Base-by-base conservation (phyloP, 2,329 filamentous ascomycete genomes). In the Aspergillus fumigatus region DNA sequence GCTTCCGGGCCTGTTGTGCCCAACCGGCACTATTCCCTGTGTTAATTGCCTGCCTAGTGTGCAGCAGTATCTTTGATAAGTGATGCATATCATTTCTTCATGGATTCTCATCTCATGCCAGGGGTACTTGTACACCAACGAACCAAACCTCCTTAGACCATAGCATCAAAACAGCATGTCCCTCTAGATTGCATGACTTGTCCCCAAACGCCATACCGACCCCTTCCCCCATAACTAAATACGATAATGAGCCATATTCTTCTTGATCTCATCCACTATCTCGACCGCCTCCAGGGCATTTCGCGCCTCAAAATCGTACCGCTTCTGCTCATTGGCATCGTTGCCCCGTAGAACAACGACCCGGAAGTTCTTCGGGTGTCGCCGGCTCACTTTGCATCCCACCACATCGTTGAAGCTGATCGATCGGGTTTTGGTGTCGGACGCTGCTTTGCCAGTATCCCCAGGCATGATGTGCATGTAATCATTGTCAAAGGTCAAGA, bases 221-320 rank as follows among this genome's bases (percentile, higher is more conserved):
- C 21, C 43, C 21, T 25, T 23, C 11, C 5, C 21, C 5, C 21
- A 11, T 47, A 21, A 23, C 51, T 71, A 76, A 29, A 73, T 69
- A 50, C 71, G 74, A 64, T 77, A 75, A 65, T 74, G 75, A 58
- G 68, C 77, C 68, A 84, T 80, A 50, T 83, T 84, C 67, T 78
- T 83, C 72, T 82, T 83, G 48, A 88, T 84, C 72, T 87, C 85
- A 50, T 78, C 78, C 50, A 87, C 84, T 69, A 87, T 86, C 66
- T 84, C 82, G 54, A 79, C 75, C 17, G 84, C 84, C 68, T 88
- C 85, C 25, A 77, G 74, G 8, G 77, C 74, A 60, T 76, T 84
- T 52, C 76, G 75, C 47, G 84, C 83, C 68, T 87, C 85, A 69
- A 88, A 87, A 64, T 88, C 85, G 70, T 88, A 88, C 60, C 85